These are phyloP conservation scores for Tolypocladium tundrense DNA, from an alignment of 2,329 filamentous ascomycete genomes.

Conservation along the genomic window DNA sequence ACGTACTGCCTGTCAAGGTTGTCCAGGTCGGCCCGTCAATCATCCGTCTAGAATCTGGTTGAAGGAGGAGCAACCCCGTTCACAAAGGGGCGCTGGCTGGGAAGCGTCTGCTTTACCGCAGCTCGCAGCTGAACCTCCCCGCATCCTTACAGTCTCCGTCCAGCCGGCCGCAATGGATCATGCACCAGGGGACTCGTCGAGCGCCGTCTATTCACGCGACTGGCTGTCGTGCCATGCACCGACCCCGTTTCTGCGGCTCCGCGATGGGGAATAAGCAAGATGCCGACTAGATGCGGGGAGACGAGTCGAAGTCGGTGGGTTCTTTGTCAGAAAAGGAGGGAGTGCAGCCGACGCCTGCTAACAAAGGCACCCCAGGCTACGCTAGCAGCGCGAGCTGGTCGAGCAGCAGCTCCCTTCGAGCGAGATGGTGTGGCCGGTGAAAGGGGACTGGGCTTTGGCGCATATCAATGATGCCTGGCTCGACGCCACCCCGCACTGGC, in stretches of 20 bases:
- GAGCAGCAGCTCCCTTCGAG: slow-evolving; percentile 15
- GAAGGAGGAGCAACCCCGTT: neutral
- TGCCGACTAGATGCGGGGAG: neutral
- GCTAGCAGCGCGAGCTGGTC: neutral
- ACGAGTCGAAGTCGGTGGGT: neutral
- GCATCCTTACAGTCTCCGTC: neutral
- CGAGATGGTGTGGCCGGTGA: slow-evolving; percentile 12
- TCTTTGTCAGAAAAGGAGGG: neutral
- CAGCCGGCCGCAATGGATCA: neutral
- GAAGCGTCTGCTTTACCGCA: neutral
- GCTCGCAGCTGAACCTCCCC: neutral
- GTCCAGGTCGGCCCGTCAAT: neutral
- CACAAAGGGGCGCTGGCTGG: neutral
- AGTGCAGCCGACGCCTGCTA: too few species aligned
- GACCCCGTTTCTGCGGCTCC: neutral
- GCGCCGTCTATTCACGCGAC: too few species aligned
- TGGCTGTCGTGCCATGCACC: neutral
- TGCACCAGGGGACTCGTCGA: neutral
- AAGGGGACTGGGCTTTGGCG: slow-evolving; percentile 7
- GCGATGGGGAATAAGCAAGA: neutral
- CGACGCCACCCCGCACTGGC: neutral
- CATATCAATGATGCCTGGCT: neutral
- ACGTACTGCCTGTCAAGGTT: too few species aligned
- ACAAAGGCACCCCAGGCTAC: too few species aligned
- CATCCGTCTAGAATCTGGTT: neutral